Percentiles rank a stretch among this genome's conserved stretches.
Conservation (phyloP, 2,329 filamentous ascomycete genomes). For the Colletotrichum liaoningense region DNA sequence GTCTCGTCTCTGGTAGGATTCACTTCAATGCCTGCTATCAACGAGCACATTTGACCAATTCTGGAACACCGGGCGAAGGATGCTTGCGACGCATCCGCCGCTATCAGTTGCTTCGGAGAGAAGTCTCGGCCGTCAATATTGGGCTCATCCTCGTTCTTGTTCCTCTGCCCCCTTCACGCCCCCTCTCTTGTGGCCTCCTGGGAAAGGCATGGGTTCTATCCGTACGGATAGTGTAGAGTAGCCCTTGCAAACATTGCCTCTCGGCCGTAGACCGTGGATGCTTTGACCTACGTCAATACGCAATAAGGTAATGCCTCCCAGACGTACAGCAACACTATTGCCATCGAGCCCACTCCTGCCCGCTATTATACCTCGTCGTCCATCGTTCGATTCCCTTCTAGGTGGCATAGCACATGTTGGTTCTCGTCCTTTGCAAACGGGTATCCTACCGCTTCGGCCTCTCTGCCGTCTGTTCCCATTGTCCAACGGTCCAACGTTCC, state of each 20-base stretch:
- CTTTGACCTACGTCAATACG: constrained; percentile 11
- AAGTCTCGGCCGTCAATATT: constrained; percentile 9
- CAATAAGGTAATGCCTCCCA: not conserved
- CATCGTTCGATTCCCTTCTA: constrained; percentile 13
- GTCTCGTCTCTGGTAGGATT: not conserved
- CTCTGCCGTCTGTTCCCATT: not conserved
- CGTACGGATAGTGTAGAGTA: not conserved
- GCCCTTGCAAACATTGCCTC: constrained; percentile 22
- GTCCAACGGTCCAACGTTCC: constrained; percentile 10
- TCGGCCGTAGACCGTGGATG: constrained; percentile 9
- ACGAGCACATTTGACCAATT: not conserved
- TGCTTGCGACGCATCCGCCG: not conserved
- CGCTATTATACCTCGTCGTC: constrained; percentile 4
- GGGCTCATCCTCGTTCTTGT: not conserved
- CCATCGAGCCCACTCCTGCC: not conserved
- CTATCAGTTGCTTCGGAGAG: constrained; percentile 7
- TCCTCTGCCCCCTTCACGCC: not conserved
- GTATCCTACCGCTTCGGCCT: constrained; percentile 8
- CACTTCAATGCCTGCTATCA: constrained; percentile 1
- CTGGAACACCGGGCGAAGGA: constrained; percentile 1
- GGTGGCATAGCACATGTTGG: constrained; percentile 20
- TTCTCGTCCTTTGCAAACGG: not conserved
- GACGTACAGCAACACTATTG: constrained; percentile 7
- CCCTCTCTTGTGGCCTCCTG: not conserved
- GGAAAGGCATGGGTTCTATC: constrained; percentile 8